phyloP scores from a whole-genome alignment of 495 filamentous ascomycete species.

The Tuber brumale region DNA sequence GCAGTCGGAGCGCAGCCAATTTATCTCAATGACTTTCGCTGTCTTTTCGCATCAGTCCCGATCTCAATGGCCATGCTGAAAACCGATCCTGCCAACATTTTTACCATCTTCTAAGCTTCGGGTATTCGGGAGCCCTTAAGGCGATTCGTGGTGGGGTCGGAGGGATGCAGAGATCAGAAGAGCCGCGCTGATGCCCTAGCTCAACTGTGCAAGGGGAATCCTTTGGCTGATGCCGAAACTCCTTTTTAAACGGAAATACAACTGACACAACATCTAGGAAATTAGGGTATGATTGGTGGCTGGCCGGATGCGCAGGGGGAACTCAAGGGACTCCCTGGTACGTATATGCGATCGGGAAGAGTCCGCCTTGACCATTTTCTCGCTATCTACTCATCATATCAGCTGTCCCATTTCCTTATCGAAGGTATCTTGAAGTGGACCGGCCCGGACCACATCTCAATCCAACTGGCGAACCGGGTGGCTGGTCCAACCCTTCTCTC shows the following conservation, averaged over 20 bases:
- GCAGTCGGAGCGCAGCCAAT: background rate
- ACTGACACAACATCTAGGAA: background rate
- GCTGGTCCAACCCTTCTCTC: background rate
- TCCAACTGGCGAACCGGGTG: background rate
- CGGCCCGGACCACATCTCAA: constrained; percentile 4
- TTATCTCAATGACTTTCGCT: background rate
- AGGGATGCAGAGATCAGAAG: background rate
- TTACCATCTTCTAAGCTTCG: background rate
- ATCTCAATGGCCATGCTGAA: background rate
- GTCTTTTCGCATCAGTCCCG: background rate
- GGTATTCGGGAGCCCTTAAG: background rate
- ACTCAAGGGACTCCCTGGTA: background rate
- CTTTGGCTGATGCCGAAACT: background rate
- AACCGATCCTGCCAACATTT: background rate
- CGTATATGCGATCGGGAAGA: background rate
- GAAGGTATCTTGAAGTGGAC: constrained; percentile 1
- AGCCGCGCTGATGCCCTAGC: background rate
- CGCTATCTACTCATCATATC: background rate
- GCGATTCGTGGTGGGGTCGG: background rate
- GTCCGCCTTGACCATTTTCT: constrained; percentile 2
- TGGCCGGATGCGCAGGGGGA: background rate
- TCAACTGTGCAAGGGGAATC: background rate
- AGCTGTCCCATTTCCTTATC: constrained; percentile 3
- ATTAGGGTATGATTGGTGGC: background rate
- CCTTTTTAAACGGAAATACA: background rate